A percentile compares a stretch with the other conserved stretches of the same genome.
Conservation (phyloP, 257 asterid species). For the Jaltomata sinuosa region DNA sequence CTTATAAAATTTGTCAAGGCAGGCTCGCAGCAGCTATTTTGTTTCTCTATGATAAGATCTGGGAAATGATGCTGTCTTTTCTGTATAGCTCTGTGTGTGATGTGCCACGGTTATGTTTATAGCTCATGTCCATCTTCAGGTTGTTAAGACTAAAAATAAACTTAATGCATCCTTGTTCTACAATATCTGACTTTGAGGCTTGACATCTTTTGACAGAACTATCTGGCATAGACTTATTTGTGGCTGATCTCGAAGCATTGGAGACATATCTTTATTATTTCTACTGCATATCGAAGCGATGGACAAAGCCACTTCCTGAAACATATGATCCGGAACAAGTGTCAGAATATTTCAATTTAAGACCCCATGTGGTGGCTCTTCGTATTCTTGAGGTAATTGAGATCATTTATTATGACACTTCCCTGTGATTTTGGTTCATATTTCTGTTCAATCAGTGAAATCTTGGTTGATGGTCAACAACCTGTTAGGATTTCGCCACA, state of each 20-base stretch:
- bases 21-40: background rate
- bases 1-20: background rate
- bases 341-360: conserved; percentile 60
- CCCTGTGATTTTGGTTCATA: background rate
- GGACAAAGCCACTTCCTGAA: conserved; percentile 93
- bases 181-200: background rate
- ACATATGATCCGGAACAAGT: conserved; percentile 62
- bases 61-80: background rate
- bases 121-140: background rate
- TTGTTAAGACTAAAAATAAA: background rate
- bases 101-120: background rate
- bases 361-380: conserved; percentile 84
- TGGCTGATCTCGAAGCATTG: conserved; percentile 80
- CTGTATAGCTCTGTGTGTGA: background rate
- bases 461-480: background rate
- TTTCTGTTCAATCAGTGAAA: background rate
- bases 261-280: conserved; percentile 64
- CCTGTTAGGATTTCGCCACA: background rate
- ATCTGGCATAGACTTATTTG: conserved; percentile 64
- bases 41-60: background rate
- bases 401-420: background rate
- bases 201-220: conserved; percentile 46
- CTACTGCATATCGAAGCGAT: conserved; percentile 60
- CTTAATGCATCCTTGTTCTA: background rate
- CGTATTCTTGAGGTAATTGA: conserved; percentile 77